phyloP scores from a whole-genome alignment of 371 early-diverging fungal species.

The Furculomyces boomerangus region DNA sequence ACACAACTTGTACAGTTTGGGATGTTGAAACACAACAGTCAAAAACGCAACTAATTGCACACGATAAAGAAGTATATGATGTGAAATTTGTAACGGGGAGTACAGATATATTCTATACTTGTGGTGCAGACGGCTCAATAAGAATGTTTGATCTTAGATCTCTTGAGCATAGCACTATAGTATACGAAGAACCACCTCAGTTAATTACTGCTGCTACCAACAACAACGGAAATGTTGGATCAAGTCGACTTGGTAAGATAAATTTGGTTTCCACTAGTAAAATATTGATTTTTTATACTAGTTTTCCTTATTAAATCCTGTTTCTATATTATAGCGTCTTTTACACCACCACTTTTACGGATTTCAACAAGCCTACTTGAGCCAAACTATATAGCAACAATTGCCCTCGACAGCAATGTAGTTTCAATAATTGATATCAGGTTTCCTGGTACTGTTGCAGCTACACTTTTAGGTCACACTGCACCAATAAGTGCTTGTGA shows the following conservation, averaged over 20 bases:
- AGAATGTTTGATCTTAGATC: conserved; percentile 87
- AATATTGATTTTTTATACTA: not conserved
- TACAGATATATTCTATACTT: conserved; percentile 83
- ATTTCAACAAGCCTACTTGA: conserved; percentile 76
- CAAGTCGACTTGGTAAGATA: not conserved
- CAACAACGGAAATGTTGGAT: conserved; percentile 7
- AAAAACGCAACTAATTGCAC: conserved; percentile 94
- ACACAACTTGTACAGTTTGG: conserved; percentile 98
- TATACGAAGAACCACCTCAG: conserved; percentile 52
- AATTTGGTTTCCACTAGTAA: not conserved
- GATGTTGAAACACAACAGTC: conserved; percentile 82
- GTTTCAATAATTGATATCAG: conserved; percentile 82
- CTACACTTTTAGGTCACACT: conserved; percentile 63
- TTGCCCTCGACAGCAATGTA: conserved; percentile 58
- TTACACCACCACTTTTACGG: conserved; percentile 51
- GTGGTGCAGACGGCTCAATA: conserved; percentile 93
- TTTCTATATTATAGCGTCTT: conserved; percentile 2
- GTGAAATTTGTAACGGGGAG: conserved; percentile 74
- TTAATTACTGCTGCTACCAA: conserved; percentile 6
- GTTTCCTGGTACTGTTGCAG: conserved; percentile 69
- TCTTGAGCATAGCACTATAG: conserved; percentile 85
- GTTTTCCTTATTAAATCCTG: not conserved
- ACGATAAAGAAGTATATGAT: conserved; percentile 92
- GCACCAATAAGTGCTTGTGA: conserved; percentile 21
- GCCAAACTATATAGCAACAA: conserved; percentile 74